Conservation (phyloP, 1,139 yeast genomes). For the Candida mesenterica region DNA sequence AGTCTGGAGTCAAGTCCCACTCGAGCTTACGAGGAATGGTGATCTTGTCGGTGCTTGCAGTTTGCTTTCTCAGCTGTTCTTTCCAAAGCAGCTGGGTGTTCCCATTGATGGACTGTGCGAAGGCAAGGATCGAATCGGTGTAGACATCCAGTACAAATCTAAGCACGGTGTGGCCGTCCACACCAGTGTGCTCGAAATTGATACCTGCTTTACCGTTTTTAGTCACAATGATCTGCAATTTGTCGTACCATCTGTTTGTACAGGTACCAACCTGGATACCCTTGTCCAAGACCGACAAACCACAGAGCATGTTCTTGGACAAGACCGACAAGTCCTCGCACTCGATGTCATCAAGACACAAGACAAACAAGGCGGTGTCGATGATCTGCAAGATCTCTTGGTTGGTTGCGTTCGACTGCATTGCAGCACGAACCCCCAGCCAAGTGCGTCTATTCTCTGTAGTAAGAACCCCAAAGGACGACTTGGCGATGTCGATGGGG, state of each 20-base stretch:
- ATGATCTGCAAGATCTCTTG: slow-evolving; percentile 69
- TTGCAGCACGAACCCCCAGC: slow-evolving; percentile 68
- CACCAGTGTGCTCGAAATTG: slow-evolving; percentile 93
- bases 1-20: slow-evolving; percentile 78
- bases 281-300: slow-evolving; percentile 71
- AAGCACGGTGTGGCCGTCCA: slow-evolving; percentile 91
- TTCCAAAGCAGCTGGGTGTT: slow-evolving; percentile 81
- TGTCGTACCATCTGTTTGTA: slow-evolving; percentile 94
- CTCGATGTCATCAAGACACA: slow-evolving; percentile 77
- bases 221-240: slow-evolving; percentile 85
- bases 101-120: slow-evolving; percentile 79
- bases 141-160: slow-evolving; percentile 87
- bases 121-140: slow-evolving; percentile 83
- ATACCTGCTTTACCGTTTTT: slow-evolving; percentile 91
- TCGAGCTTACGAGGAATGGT: slow-evolving; percentile 84
- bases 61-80: slow-evolving; percentile 38
- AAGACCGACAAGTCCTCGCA: slow-evolving; percentile 66
- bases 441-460: slow-evolving; percentile 85
- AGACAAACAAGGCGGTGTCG: slow-evolving; percentile 77
- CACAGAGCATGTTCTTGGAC: slow-evolving; percentile 83
- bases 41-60: slow-evolving; percentile 23
- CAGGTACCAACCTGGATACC: slow-evolving; percentile 94
- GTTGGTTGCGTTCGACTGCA: slow-evolving; percentile 46
- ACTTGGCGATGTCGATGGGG: slow-evolving; percentile 66
- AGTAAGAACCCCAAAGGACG: slow-evolving; percentile 85